Percentiles rank a stretch among this genome's conserved stretches.
These are phyloP conservation scores for Dendrothele bispora DNA, from an alignment of 768 basidiomycete species.

Conservation along the genomic window DNA sequence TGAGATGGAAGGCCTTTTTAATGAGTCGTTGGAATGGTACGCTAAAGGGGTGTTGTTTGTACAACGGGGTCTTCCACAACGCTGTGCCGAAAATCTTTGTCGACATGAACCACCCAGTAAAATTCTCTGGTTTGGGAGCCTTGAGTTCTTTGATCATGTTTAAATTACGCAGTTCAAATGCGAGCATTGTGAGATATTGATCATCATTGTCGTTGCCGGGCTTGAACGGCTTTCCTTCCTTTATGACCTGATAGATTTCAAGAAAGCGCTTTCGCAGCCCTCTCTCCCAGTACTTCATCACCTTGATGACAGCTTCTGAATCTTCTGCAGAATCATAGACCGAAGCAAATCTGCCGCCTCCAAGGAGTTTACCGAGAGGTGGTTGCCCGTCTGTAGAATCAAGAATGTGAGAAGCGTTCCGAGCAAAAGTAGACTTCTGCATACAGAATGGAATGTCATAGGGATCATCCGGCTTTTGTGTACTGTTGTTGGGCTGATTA, in stretches of 20 bases:
- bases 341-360: not conserved
- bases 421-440: too few relatives aligned
- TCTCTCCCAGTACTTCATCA: not conserved
- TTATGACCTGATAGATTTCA: too few relatives aligned
- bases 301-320: not conserved
- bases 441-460: too few relatives aligned
- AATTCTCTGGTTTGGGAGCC: not conserved
- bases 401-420: too few relatives aligned
- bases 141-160: not conserved
- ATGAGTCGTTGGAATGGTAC: not conserved
- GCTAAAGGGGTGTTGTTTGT: conserved; percentile 1
- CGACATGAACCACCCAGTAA: not conserved
- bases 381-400: too few relatives aligned
- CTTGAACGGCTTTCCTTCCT: too few relatives aligned
- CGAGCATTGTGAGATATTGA: too few relatives aligned
- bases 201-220: too few relatives aligned
- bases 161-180: not conserved
- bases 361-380: not conserved
- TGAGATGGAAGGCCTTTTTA: not conserved
- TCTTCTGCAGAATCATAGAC: not conserved
- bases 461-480: too few relatives aligned
- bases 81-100: not conserved
- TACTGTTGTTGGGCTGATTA: too few relatives aligned
- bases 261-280: not conserved
- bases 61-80: not conserved